These are phyloP conservation scores for Blastocystis sp. DNA, from an alignment of 352 stramenopile genomes.

Conservation along the genomic window DNA sequence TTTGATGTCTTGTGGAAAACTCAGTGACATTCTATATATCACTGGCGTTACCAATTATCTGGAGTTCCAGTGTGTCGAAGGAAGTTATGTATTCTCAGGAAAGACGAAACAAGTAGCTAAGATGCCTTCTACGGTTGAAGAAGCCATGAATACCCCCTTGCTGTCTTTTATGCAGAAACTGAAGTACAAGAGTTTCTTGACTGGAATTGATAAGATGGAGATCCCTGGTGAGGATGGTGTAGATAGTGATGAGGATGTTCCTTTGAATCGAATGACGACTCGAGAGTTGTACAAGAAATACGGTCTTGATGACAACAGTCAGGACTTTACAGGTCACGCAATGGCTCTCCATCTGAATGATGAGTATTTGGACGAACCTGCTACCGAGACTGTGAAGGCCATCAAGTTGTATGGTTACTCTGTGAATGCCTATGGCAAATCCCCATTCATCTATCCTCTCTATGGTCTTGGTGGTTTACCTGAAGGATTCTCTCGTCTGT, in stretches of 20 bases:
- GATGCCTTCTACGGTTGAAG: constrained; percentile 88
- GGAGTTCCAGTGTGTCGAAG: constrained; percentile 97
- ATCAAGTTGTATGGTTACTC: constrained; percentile 97
- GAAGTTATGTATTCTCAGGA: constrained; percentile 94
- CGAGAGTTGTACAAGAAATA: constrained; percentile 94
- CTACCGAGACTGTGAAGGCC: constrained; percentile 84
- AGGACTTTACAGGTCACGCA: constrained; percentile 97
- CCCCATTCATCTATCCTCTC: constrained; percentile 97
- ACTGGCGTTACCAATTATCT: constrained; percentile 95
- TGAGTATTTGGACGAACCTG: constrained; percentile 77
- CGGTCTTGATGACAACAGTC: constrained; percentile 89
- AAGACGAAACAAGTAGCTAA: constrained; percentile 72
- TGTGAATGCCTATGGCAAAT: constrained; percentile 80
- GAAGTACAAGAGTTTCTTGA: constrained; percentile 94
- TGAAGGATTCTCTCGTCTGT: constrained; percentile 96
- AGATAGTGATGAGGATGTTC: constrained; percentile 60
- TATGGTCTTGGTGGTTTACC: constrained; percentile 94
- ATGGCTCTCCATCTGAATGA: constrained; percentile 85
- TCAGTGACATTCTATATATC: constrained; percentile 95
- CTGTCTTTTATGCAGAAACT: constrained; percentile 99
- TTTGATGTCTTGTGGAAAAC: constrained; percentile 98
- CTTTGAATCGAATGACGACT: constrained; percentile 89
- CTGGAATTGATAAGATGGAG: constrained; percentile 76
- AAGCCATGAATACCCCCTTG: constrained; percentile 88
- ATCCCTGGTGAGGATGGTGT: constrained; percentile 65